Percentiles rank a stretch among this genome's conserved stretches.
Evolutionary conservation across 1,139 yeast species (phyloP).

Genomic region (Diutina mesorugosa): DNA sequence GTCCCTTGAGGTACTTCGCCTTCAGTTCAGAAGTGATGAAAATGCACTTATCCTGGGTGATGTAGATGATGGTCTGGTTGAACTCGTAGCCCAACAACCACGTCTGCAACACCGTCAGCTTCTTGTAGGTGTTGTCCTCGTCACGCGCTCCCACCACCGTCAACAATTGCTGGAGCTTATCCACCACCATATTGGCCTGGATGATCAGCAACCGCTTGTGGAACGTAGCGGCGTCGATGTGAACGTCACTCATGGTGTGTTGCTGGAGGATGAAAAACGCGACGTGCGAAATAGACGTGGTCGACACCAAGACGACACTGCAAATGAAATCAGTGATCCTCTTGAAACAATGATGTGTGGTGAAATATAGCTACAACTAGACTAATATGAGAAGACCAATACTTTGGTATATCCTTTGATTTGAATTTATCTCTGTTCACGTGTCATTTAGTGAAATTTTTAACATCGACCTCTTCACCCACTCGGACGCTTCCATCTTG

Average conservation of each 20-base stretch:
- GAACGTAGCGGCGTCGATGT: conserved; percentile 25
- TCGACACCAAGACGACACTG: background rate
- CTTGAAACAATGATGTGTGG: background rate
- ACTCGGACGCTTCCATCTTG: too few species aligned
- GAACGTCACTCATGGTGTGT: conserved; percentile 12
- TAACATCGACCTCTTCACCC: too few species aligned
- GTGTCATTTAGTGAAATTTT: too few species aligned
- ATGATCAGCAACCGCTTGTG: conserved; percentile 28
- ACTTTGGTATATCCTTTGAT: too few species aligned
- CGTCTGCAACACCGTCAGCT: conserved; percentile 76
- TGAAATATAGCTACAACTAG: too few species aligned
- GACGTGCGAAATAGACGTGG: background rate
- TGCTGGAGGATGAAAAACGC: conserved; percentile 1
- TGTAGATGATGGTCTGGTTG: conserved; percentile 71
- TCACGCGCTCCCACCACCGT: conserved; percentile 8
- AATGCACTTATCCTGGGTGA: conserved; percentile 47
- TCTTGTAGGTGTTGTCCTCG: conserved; percentile 62
- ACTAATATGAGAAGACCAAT: too few species aligned
- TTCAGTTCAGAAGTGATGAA: conserved; percentile 81
- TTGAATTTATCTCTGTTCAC: too few species aligned
- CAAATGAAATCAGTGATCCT: background rate
- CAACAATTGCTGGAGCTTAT: conserved; percentile 18
- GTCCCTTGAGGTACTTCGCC: conserved; percentile 59
- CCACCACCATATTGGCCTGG: conserved; percentile 28
- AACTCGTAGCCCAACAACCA: conserved; percentile 95